Conservation (phyloP, 2,329 filamentous ascomycete species). For the Colletotrichum navitas region DNA sequence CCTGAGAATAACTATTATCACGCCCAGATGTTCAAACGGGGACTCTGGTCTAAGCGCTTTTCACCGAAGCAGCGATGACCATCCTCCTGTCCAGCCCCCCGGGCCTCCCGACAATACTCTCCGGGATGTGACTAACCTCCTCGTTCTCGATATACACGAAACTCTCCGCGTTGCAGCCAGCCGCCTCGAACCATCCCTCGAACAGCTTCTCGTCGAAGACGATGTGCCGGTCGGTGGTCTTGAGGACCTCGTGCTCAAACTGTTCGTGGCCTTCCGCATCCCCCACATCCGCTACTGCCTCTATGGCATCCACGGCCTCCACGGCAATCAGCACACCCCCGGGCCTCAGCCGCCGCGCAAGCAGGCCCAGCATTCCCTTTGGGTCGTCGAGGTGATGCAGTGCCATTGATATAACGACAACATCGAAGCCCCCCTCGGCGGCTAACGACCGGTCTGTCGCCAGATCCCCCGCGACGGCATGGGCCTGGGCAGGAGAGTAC, state of each 20-base stretch:
- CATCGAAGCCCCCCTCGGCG: constrained; percentile 48
- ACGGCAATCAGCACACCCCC: constrained; percentile 52
- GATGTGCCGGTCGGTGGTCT: constrained; percentile 44
- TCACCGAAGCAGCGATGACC: constrained; percentile 27
- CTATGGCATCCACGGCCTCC: constrained; percentile 46
- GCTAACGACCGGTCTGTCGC: constrained; percentile 44
- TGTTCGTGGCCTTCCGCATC: constrained; percentile 34
- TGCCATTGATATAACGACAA: constrained; percentile 52
- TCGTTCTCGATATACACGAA: constrained; percentile 33
- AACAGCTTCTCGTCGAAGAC: constrained; percentile 46
- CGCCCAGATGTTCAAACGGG: no score
- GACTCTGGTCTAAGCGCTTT: background rate
- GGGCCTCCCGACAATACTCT: constrained; percentile 2
- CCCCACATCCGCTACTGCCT: constrained; percentile 23
- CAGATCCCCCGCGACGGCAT: constrained; percentile 50
- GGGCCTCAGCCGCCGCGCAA: constrained; percentile 47
- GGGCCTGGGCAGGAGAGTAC: constrained; percentile 46
- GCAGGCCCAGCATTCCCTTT: constrained; percentile 46
- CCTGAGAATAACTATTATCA: background rate
- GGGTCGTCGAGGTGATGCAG: constrained; percentile 53
- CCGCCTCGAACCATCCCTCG: constrained; percentile 43
- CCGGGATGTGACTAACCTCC: constrained; percentile 36
- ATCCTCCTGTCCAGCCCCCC: constrained; percentile 32
- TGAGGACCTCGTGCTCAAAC: constrained; percentile 21
- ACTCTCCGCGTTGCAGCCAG: constrained; percentile 61